Conservation (phyloP, 73 alveolate species). For the Diophrys sp. region DNA sequence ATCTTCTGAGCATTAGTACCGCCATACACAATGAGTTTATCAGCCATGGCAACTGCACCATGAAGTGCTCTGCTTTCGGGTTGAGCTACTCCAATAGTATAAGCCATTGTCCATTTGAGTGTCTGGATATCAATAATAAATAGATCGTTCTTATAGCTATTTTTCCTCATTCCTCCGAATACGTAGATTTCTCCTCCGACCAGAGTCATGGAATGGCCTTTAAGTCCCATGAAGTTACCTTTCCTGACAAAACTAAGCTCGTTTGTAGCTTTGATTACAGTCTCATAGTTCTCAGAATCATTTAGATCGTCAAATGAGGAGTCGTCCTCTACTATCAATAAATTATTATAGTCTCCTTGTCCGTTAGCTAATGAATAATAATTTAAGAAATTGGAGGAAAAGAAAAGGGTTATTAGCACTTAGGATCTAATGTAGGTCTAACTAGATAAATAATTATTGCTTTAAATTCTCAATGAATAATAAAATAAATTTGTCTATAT, state of each 20-base stretch:
- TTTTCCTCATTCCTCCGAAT: slow-evolving; percentile 52
- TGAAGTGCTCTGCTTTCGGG: slow-evolving; percentile 58
- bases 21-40: slow-evolving; percentile 45
- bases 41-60: slow-evolving; percentile 42
- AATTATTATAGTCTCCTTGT: slow-evolving; percentile 41
- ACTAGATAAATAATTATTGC: too few relatives aligned
- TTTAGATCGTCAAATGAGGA: slow-evolving; percentile 14
- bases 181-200: slow-evolving; percentile 60
- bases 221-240: slow-evolving; percentile 7
- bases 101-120: slow-evolving; percentile 33
- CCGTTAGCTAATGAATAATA: slow-evolving; percentile 15
- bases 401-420: too few relatives aligned
- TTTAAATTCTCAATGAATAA: too few relatives aligned
- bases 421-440: too few relatives aligned
- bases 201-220: slow-evolving; percentile 43
- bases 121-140: slow-evolving; percentile 46
- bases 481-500: too few relatives aligned
- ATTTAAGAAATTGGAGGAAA: too few relatives aligned
- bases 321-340: slow-evolving; percentile 20
- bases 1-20: slow-evolving; percentile 45
- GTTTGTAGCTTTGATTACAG: slow-evolving; percentile 12
- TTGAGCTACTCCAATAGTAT: slow-evolving; percentile 35
- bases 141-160: slow-evolving; percentile 23
- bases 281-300: background rate
- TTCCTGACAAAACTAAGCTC: background rate